phyloP scores from a whole-genome alignment of 345 rosid species.

The Corymbia maculata region DNA sequence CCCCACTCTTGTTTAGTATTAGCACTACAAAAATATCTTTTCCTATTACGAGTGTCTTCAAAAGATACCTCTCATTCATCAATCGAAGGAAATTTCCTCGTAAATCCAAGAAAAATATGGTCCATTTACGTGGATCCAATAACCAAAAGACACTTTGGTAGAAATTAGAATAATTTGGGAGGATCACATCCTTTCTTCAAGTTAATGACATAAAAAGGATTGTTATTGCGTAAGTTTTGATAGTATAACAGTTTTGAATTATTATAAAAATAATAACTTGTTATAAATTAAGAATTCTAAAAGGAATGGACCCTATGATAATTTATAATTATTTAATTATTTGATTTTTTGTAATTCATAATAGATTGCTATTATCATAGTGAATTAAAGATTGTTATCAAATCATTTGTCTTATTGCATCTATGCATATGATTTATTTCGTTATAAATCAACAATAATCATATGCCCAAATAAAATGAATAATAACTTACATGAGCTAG shows the following conservation, averaged over 20 bases:
- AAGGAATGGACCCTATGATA: no score
- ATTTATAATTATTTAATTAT: no score
- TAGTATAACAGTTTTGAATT: no score
- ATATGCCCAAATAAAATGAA: not conserved
- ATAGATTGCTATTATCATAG: no score
- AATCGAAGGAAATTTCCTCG: not conserved
- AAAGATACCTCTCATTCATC: not conserved
- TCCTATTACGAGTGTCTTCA: not conserved
- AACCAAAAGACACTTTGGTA: not conserved
- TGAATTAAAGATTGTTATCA: no score
- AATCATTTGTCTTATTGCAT: not conserved
- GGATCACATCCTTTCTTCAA: not conserved
- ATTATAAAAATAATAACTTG: no score
- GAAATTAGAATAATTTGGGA: not conserved
- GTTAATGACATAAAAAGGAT: not conserved
- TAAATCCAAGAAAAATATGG: not conserved
- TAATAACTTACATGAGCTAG: not conserved
- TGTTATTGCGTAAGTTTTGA: not conserved
- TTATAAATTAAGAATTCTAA: no score
- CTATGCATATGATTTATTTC: not conserved
- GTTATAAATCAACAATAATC: not conserved
- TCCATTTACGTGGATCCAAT: not conserved
- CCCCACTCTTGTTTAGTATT: not conserved
- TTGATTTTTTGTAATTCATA: no score
- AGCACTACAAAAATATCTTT: not conserved